A percentile compares a stretch with the other conserved stretches of the same genome.
Evolutionary conservation across 75 land plant species (phyloP).

Genomic region (Sequoia sempervirens): DNA sequence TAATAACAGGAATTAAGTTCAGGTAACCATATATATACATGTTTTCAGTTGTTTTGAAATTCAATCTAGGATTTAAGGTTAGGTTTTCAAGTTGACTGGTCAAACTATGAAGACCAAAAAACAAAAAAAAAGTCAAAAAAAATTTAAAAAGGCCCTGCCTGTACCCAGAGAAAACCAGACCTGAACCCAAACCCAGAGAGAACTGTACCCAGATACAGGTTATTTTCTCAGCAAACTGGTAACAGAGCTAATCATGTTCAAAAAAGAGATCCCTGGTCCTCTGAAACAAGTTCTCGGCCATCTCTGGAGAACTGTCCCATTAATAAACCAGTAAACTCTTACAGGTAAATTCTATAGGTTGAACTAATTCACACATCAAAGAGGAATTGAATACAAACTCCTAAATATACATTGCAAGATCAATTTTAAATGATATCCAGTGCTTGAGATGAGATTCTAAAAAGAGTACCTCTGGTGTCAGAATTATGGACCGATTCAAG

Average conservation of each 20-base stretch:
- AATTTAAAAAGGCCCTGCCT: too few relatives aligned
- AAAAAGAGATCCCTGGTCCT: neutral
- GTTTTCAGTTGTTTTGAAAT: too few relatives aligned
- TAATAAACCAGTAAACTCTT: neutral
- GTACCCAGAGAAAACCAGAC: too few relatives aligned
- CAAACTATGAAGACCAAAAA: too few relatives aligned
- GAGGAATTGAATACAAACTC: neutral
- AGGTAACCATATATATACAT: too few relatives aligned
- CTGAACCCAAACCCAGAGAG: too few relatives aligned
- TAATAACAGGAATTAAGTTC: too few relatives aligned
- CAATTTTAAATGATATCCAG: constrained; percentile 2
- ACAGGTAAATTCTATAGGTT: neutral
- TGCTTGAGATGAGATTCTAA: neutral
- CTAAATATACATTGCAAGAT: neutral
- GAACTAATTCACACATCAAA: neutral
- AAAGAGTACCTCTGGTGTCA: constrained; percentile 87
- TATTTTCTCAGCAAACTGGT: too few relatives aligned
- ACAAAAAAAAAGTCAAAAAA: too few relatives aligned
- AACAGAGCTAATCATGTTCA: neutral
- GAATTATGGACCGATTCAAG: constrained; percentile 84
- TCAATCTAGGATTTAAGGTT: too few relatives aligned
- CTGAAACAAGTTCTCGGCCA: neutral
- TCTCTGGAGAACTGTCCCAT: neutral
- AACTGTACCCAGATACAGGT: too few relatives aligned
- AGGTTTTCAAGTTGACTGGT: too few relatives aligned